A percentile compares a stretch with the other conserved stretches of the same genome.
Evolutionary conservation across 2,329 filamentous ascomycete species (phyloP).

Genomic region (Cercospora nicotianae): DNA sequence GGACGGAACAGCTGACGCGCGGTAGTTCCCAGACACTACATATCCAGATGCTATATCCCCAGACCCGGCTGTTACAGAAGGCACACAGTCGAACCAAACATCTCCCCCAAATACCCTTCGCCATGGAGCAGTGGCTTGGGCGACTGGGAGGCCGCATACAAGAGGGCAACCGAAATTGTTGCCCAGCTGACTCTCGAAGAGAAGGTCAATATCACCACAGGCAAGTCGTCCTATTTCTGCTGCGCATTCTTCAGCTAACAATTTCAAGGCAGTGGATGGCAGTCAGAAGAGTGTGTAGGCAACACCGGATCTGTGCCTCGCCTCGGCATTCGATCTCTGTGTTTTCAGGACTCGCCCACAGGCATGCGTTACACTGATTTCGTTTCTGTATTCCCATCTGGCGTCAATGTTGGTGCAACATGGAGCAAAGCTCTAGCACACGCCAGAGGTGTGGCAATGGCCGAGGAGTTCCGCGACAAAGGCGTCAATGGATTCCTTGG

Average conservation of each 20-base stretch:
- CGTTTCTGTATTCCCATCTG: constrained; percentile 76
- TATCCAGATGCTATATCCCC: constrained; percentile 22
- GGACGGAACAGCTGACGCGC: not conserved
- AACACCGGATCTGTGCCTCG: constrained; percentile 57
- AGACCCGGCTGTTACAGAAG: constrained; percentile 30
- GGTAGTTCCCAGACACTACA: constrained; percentile 20
- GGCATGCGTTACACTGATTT: constrained; percentile 78
- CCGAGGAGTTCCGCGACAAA: constrained; percentile 70
- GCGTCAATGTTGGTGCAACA: constrained; percentile 76
- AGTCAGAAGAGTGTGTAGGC: constrained; percentile 71
- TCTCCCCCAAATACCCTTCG: constrained; percentile 76
- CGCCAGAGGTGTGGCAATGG: constrained; percentile 70
- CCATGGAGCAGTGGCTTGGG: constrained; percentile 79
- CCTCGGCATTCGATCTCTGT: constrained; percentile 55
- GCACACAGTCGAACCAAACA: constrained; percentile 37
- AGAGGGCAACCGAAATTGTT: constrained; percentile 74
- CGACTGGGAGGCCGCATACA: constrained; percentile 73
- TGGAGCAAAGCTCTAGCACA: constrained; percentile 73
- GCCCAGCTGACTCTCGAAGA: constrained; percentile 77
- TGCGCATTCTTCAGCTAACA: not conserved
- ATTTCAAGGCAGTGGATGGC: constrained; percentile 69
- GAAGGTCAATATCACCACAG: constrained; percentile 69
- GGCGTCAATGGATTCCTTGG: constrained; percentile 73
- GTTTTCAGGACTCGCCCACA: constrained; percentile 80
- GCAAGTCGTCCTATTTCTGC: not conserved